phyloP scores from a whole-genome alignment of 106 monocot species.

The Allium fistulosum region DNA sequence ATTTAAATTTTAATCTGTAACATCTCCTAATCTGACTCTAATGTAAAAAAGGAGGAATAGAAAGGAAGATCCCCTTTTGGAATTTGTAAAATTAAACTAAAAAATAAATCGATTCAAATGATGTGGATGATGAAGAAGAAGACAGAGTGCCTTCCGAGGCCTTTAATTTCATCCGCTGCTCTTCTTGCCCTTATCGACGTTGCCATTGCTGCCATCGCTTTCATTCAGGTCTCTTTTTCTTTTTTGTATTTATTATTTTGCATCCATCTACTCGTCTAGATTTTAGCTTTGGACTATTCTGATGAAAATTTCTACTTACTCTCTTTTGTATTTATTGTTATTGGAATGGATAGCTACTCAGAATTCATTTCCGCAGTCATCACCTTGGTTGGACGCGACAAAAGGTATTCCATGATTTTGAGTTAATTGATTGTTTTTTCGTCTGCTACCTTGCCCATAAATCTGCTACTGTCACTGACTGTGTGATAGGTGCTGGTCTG shows the following conservation, averaged over 20 bases:
- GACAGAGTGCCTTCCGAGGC: constrained; percentile 31
- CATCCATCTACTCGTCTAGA: neutral
- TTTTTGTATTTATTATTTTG: neutral
- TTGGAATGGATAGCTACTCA: constrained; percentile 10
- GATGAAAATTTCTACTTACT: neutral
- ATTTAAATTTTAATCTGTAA: too few species aligned
- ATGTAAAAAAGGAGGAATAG: too few species aligned
- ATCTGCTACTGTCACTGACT: neutral
- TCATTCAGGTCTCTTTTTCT: constrained; percentile 41
- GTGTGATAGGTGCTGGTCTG: neutral
- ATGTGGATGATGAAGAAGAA: constrained; percentile 4
- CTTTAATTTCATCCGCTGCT: constrained; percentile 18
- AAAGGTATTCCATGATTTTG: constrained; percentile 33
- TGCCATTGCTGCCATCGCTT: constrained; percentile 46
- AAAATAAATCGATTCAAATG: too few species aligned
- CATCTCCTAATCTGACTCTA: too few species aligned
- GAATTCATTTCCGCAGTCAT: constrained; percentile 50
- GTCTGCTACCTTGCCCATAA: neutral
- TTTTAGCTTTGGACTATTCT: constrained; percentile 3
- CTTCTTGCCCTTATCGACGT: constrained; percentile 46
- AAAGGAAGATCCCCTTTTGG: too few species aligned
- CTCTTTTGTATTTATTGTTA: constrained; percentile 25
- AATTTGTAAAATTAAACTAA: too few species aligned
- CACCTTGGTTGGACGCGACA: constrained; percentile 84
- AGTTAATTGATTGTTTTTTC: neutral